phyloP scores from a whole-genome alignment of 257 asterid species.

The Cruciata laevipes region DNA sequence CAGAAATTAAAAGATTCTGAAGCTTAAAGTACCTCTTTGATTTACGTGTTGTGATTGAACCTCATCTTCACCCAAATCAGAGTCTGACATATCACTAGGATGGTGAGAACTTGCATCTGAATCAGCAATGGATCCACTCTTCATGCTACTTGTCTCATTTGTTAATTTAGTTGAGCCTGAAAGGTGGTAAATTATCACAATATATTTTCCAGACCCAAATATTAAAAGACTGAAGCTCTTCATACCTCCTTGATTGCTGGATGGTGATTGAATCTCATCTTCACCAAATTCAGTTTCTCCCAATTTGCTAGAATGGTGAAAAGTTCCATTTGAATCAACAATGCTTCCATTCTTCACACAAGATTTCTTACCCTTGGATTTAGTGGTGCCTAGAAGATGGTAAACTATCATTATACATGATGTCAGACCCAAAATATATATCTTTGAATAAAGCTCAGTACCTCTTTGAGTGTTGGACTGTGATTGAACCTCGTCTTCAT shows the following conservation, averaged over 20 bases:
- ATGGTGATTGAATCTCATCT: constrained; percentile 61
- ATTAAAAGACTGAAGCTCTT: constrained; percentile 3
- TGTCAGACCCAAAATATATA: neutral
- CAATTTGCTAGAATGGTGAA: constrained; percentile 50
- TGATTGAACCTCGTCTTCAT: constrained; percentile 64
- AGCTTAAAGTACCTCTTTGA: constrained; percentile 29
- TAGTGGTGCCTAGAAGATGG: neutral
- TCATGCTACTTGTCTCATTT: neutral
- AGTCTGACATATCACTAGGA: constrained; percentile 52
- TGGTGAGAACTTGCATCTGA: constrained; percentile 34
- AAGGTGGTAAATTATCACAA: neutral
- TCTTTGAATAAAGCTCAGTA: constrained; percentile 9
- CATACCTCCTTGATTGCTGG: constrained; percentile 31
- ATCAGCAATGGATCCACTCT: constrained; percentile 17
- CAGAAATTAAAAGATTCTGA: constrained; percentile 1
- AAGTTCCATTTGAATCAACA: constrained; percentile 27
- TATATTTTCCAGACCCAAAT: neutral
- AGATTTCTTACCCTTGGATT: neutral
- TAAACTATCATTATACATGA: neutral
- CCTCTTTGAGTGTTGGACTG: constrained; percentile 34
- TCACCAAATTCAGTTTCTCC: constrained; percentile 42
- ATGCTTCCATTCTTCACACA: constrained; percentile 7
- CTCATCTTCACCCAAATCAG: constrained; percentile 49
- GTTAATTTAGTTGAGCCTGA: neutral
- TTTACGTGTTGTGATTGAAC: constrained; percentile 45